Base-by-base conservation (phyloP, 345 rosid genomes). In the Citrus medica region DNA sequence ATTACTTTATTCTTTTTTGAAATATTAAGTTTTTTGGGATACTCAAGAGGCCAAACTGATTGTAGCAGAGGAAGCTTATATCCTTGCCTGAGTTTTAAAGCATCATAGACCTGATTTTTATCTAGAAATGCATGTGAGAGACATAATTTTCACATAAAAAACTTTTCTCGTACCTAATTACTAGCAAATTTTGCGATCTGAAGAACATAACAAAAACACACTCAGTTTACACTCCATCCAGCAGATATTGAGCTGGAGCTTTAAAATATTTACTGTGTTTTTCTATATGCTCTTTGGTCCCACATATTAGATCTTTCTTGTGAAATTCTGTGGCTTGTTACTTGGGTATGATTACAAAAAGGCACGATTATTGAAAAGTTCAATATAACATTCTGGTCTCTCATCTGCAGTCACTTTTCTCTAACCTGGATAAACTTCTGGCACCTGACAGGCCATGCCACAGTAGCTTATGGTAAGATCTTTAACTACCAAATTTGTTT, bases 371-470 rank as follows among this genome's bases (percentile, higher is more conserved):
- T 73, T 73, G 5, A 33, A 6, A 32, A 33, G 35, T 67, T 58
- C 80, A 75, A 83, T 69, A 74, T 72, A 42, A 24, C 71, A 40
- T 71, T 62, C 25, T 81, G 76, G 62, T 48, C 48, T 73, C 82
- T 79, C 56, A 59, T 69, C 33, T 85, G 91, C 96, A 97, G 99
- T 81, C 94, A 48, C 87, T 94, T 58, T 91, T 94, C 82, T 85
- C 90, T 25, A 91, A 86, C 83, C 77, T 94, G 89, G 99, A 97
- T 85, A 87, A 84, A 82, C 83, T 93, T 80, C 83, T 94, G 56
- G 98, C 97, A 35, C 98, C 98, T 38, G 90, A 97, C 81, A 87
- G 83, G 78, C 98, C 98, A 78, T 94, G 99, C 82, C 97, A 94
- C 85, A 80, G 90, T 86, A 88, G 93, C 87, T 87, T 97, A 88